Base-by-base conservation (phyloP, 441 rosid genomes). In the Daphne laureola region DNA sequence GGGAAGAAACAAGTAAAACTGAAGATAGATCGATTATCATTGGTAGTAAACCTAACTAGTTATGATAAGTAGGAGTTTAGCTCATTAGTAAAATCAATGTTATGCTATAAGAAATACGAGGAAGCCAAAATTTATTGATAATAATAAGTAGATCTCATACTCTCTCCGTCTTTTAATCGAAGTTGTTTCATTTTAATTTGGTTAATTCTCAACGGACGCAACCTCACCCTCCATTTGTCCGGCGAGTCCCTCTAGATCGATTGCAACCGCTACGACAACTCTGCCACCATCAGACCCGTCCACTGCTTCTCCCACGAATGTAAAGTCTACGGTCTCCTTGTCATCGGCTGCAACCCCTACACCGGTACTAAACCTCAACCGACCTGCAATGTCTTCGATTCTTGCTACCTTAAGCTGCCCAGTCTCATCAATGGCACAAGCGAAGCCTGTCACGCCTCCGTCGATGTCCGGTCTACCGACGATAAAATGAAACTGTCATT, bases 391-490 rank as follows among this genome's bases (percentile, higher is more conserved):
- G 63, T 53, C 27, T 21, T 21, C 25, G 58, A 68, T 14, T 57
- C 68, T 18, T 63, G 68, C 23, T 21, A 21, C 25, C 25, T 21
- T 3, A 21, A 21, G 25, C 25, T 21, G 25, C 3, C 25, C 2
- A 21, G 25, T 21, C 21, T 49, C 5, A 11, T 67, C 12, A 53
- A 13, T 15, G 6, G 6, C 9, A 4, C 0, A 2, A 40, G 21
- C 14, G 23, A 16, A 0, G 2, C 3, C 0, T 60, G 60, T 0
- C 48, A 58, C 17, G 43, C 53, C 36, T 54, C 47, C 38, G 44
- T 12, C 5, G 72, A 67, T 45, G 46, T 81, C 15, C 61, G 70
- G 17, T 81, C 85, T 1, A 84, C 85, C 8, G 58, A 78, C 44
- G 87, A 85, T 17, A 73, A 61, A 15, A 83, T n/a, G n/a, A n/a